Percentiles rank a stretch among this genome's conserved stretches.
phyloP scores from a whole-genome alignment of 352 stramenopile genomes.

The Phytophthora sojae region DNA sequence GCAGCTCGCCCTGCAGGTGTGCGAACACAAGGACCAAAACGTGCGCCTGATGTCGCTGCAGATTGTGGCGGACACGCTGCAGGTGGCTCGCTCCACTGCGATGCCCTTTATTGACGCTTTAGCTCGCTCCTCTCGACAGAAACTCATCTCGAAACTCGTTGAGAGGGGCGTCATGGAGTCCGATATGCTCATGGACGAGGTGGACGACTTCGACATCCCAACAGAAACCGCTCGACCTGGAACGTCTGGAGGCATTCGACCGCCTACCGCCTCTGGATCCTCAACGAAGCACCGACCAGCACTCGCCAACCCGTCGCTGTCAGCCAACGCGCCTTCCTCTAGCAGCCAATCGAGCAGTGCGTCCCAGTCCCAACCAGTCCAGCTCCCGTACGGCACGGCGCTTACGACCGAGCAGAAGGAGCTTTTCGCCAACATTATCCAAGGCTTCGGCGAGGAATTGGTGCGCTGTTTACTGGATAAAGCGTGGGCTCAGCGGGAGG shows the following conservation, averaged over 20 bases:
- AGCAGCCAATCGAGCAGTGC: constrained; percentile 20
- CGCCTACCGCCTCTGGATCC: constrained; percentile 74
- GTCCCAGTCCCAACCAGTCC: constrained; percentile 40
- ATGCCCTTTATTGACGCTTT: constrained; percentile 82
- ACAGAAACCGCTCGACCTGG: constrained; percentile 50
- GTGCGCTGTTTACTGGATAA: constrained; percentile 87
- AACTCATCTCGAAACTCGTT: constrained; percentile 84
- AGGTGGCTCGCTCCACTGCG: constrained; percentile 58
- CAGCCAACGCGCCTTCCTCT: constrained; percentile 25
- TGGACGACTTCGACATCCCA: constrained; percentile 81
- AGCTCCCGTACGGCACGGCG: constrained; percentile 75
- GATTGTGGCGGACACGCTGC: constrained; percentile 73
- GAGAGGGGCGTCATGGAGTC: constrained; percentile 74
- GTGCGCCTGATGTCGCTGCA: constrained; percentile 70
- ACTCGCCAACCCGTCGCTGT: constrained; percentile 66
- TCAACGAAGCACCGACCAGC: constrained; percentile 82
- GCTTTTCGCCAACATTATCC: constrained; percentile 57
- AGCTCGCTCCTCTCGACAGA: constrained; percentile 69
- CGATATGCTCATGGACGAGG: constrained; percentile 86
- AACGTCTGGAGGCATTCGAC: constrained; percentile 62
- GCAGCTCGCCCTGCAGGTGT: constrained; percentile 70
- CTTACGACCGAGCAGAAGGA: constrained; percentile 69
- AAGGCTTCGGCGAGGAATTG: constrained; percentile 70
- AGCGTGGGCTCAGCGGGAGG: constrained; percentile 78
- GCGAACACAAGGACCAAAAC: constrained; percentile 78